Base-by-base conservation (phyloP, 192 early-diverging fungal species). In the Podila epigama region DNA sequence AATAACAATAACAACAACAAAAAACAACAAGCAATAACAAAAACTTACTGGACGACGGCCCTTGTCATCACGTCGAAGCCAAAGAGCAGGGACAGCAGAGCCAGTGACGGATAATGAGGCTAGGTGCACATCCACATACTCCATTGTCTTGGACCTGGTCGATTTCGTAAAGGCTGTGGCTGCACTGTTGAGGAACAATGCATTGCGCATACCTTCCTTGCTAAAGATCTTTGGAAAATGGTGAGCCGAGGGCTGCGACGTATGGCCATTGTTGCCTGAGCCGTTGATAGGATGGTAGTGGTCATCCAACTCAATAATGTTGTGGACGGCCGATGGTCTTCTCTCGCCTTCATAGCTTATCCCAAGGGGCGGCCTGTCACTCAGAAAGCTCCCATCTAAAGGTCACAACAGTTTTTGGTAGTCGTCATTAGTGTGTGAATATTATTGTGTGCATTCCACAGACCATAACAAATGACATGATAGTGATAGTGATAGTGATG, bases 1-100 rank as follows among this genome's bases (percentile, higher is more conserved):
- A n/a, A n/a, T n/a, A n/a, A n/a, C n/a, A n/a, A n/a, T n/a, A n/a
- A n/a, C n/a, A n/a, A n/a, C n/a, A n/a, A n/a, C n/a, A n/a, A n/a
- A n/a, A n/a, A n/a, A n/a, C n/a, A n/a, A n/a, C n/a, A n/a, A n/a
- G n/a, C n/a, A 53, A 12, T 37, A 52, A 51, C 34, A 7, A 3
- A 51, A 58, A 31, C 59, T 52, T 77, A 82, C 81, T 27, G 81
- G 59, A 54, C 69, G 75, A 63, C 75, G 66, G 0, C 70, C 70
- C 51, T 75, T 82, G 55, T 71, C 37, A 41, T 82, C 81, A 58
- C 59, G 63, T 66, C 66, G 59, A 2, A 69, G 18, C 66, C 66
- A 82, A 20, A 82, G 77, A 13, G 67, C 70, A 35, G 75, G 81
- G 31, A 79, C 58, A 34, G 69, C 52, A 5, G 55, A 62, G 31